These are phyloP conservation scores for Ceratocystis huliohia DNA, from an alignment of 2,329 filamentous ascomycete species.

Conservation along the genomic window DNA sequence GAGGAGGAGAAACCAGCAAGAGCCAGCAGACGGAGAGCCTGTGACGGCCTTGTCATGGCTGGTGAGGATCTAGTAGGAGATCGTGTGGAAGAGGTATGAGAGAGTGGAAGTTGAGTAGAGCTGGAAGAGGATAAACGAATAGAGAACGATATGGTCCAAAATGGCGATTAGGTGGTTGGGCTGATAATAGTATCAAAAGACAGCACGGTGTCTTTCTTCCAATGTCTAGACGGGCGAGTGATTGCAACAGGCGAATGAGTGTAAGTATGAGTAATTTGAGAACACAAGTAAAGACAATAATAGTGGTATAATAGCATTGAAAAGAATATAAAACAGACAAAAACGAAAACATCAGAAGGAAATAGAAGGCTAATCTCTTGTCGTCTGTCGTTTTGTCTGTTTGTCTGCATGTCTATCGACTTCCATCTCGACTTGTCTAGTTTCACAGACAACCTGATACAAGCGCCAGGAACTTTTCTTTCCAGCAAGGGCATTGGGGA, in stretches of 20 bases:
- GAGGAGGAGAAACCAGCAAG: conserved; percentile 27
- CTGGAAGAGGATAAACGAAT: neutral
- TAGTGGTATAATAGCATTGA: neutral
- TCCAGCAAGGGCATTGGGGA: neutral
- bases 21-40: conserved; percentile 31
- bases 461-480: neutral
- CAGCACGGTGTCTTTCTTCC: neutral
- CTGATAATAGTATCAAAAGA: neutral
- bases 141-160: neutral
- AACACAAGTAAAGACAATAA: neutral
- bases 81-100: neutral
- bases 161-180: neutral
- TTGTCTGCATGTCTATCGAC: neutral
- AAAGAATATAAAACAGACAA: neutral
- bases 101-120: neutral
- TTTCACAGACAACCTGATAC: neutral
- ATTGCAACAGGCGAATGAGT: neutral
- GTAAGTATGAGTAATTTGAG: neutral
- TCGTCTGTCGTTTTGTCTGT: neutral
- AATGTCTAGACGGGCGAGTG: neutral
- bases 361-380: neutral
- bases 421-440: conserved; percentile 4
- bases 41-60: conserved; percentile 26
- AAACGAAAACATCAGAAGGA: neutral
- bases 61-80: conserved; percentile 23